Conservation (phyloP, 495 filamentous ascomycete species). For the Podospora pseudopauciseta region DNA sequence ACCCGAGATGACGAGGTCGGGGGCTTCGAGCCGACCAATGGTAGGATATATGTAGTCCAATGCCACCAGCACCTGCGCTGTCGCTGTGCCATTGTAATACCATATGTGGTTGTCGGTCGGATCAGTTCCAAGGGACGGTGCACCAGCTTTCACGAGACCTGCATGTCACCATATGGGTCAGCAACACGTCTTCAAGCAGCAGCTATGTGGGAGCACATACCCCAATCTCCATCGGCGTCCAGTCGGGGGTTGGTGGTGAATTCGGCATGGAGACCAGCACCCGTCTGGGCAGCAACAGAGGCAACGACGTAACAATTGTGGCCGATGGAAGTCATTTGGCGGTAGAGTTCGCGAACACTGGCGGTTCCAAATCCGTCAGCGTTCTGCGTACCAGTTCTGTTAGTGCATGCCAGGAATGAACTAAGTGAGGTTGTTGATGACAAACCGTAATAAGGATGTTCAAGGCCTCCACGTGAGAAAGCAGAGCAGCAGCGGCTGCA, state of each 20-base stretch:
- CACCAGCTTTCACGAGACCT: conserved; percentile 33
- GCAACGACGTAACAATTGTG: conserved; percentile 41
- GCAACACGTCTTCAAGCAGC: not conserved
- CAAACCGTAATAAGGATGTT: conserved; percentile 26
- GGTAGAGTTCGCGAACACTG: conserved; percentile 44
- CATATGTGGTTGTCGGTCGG: conserved; percentile 42
- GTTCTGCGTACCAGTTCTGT: conserved; percentile 22
- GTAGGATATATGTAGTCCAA: conserved; percentile 51
- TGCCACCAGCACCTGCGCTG: conserved; percentile 37
- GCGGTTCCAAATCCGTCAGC: conserved; percentile 45
- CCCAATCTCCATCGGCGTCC: conserved; percentile 22
- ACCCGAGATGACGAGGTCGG: conserved; percentile 41
- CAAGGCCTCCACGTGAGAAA: conserved; percentile 7
- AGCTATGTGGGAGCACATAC: not conserved
- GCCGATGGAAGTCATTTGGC: conserved; percentile 33
- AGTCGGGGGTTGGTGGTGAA: conserved; percentile 33
- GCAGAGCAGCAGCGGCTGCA: conserved; percentile 12
- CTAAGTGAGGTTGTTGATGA: not conserved
- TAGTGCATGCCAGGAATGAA: not conserved
- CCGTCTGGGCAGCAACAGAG: conserved; percentile 25
- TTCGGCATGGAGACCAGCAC: conserved; percentile 24
- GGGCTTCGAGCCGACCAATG: conserved; percentile 34
- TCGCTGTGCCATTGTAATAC: conserved; percentile 48
- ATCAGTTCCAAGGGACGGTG: conserved; percentile 34
- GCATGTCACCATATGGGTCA: conserved; percentile 14